These are phyloP conservation scores for Dichomitus squalens DNA, from an alignment of 1,284 basidiomycete species.

Conservation along the genomic window DNA sequence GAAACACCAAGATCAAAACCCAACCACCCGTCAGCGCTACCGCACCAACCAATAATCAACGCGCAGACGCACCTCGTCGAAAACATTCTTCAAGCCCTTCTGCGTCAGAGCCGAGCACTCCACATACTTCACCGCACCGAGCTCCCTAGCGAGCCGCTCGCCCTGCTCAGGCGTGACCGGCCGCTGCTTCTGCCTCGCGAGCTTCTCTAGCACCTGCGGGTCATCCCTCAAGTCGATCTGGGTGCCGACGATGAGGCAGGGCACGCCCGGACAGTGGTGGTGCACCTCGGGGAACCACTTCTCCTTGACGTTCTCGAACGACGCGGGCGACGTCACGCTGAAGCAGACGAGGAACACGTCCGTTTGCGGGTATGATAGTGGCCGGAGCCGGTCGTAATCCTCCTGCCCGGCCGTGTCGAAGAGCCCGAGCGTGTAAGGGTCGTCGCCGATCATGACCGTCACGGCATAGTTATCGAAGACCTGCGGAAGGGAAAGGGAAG, in stretches of 20 bases:
- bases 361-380: conserved; percentile 98
- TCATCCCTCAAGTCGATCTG: conserved; percentile 98
- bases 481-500: conserved; percentile 41
- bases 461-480: conserved; percentile 98
- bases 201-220: conserved; percentile 90
- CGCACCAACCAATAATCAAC: not conserved
- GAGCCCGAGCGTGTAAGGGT: conserved; percentile 96
- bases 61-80: conserved; percentile 84
- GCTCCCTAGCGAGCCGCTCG: conserved; percentile 91
- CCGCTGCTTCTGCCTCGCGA: conserved; percentile 93
- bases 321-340: conserved; percentile 97
- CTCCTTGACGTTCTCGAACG: conserved; percentile 99
- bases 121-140: conserved; percentile 98
- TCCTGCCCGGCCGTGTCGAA: conserved; percentile 99
- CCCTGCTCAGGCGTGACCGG: conserved; percentile 90
- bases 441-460: conserved; percentile 99
- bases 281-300: conserved; percentile 99
- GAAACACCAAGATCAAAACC: not conserved
- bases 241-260: conserved; percentile 98
- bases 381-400: conserved; percentile 99
- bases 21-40: not conserved
- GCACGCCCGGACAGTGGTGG: conserved; percentile 99
- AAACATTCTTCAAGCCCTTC: conserved; percentile 99
- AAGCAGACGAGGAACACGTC: conserved; percentile 99
- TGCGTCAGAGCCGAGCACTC: conserved; percentile 99